Base-by-base conservation (phyloP, 2,329 filamentous ascomycete species). In the Fusarium metavorans region DNA sequence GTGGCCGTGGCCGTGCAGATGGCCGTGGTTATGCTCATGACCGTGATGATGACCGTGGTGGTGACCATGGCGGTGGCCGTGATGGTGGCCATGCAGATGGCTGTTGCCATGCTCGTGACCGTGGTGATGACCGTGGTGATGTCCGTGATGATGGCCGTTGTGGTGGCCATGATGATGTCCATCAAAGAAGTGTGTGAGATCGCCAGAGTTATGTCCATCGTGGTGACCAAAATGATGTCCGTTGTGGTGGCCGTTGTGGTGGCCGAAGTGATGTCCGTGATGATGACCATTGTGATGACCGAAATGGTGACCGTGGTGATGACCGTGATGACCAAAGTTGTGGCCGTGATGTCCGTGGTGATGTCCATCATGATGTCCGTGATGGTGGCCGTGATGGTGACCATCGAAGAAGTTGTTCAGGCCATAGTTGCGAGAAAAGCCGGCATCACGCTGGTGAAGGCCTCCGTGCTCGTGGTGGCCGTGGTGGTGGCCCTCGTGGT, bases 401-500 rank as follows among this genome's bases (percentile, higher is more conserved):
- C 37, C 34, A 45, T 66, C 39, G 10, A 25, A 58, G 11, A 73
- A 43, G 48, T 64, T 68, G 27, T 71, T 37, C 13, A 71, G 35
- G 27, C 57, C 50, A 27, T 41, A 64, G 14, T 56, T 32, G 4
- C 27, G 45, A n/a, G 45, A 50, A 50, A 50, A 30, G 45, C 45
- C 45, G 45, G 45, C 27, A 50, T 50, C 45, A 27, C 25, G 11
- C 30, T 60, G 23, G 61, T 61, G 7, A 61, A 27, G 6, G 48
- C 43, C 48, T 58, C 54, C 61, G 14, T 66, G 54, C 25, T 27
- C 4, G 25, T 27, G 18, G n/a, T 64, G 60, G 20, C 20, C 20
- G 11, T 71, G 48, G 18, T 52, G 27, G 27, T 30, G 27, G 27
- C 27, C 27, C 27, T 30, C 50, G 23, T 63, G 52, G 13, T 32